Evolutionary conservation across 2,329 filamentous ascomycete genomes (phyloP), one percentile per base, ranked within the genome.

Genomic region (Nectriaceae sp.): DNA sequence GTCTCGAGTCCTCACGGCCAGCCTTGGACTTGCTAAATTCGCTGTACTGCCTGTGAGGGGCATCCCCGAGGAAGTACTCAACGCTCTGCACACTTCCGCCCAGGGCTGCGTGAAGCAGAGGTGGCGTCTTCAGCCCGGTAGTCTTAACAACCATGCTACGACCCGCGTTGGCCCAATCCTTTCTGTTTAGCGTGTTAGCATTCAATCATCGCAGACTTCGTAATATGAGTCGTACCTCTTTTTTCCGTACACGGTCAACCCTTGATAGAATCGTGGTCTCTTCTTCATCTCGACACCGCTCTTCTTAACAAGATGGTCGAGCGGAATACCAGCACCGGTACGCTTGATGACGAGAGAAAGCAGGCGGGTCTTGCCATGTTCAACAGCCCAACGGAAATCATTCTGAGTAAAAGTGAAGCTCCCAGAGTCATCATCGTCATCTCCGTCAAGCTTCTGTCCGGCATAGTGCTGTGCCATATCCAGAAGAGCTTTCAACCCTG

Each of bases 51-150:
- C 83, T 76, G 56, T 82, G 70, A 0, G 90, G 88, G 1, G 82
- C 79, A 52, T 89, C 87, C 48, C 87, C 84, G 46, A 90, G 68
- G 65, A 93, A 89, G 82, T 88, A 95, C 61, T 94, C 84, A 0
- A 90, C 81, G 16, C 79, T 78, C 33, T 86, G 80, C n/a, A 93
- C 64, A 18, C 75, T 86, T 3, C 83, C 82, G 2, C 59, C 57
- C 8, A 70, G 59, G 11, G 81, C 84, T 38, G 85, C 83, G 51
- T 77, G 70, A 2, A 89, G 74, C 8, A 89, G 69, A 3, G 85
- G 88, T 3, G 85, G 79, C 0, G 71, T 74, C 26, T 73, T 70
- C 42, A 70, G 63, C 10, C 75, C 77, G 1, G 65, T 67, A 3
- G 68, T 60, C 35, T 64, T 70, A 11, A 64, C 59, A 4, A 74